Evolutionary conservation across 129 eudicot species (phyloP).

Genomic region (Glebionis coronaria): DNA sequence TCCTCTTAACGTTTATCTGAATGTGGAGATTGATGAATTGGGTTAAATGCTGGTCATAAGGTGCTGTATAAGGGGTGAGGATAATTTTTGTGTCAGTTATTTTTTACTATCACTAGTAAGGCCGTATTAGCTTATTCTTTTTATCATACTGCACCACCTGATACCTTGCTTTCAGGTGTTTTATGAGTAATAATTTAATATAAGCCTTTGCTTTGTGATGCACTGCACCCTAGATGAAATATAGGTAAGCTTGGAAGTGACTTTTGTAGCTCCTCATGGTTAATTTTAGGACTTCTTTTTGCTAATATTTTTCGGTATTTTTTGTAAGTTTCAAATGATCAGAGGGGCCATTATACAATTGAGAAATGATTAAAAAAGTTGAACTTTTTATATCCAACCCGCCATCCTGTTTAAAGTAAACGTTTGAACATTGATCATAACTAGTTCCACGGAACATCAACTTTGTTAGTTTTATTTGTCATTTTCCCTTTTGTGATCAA

Average conservation of each 20-base stretch:
- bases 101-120: too few species aligned
- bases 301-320: neutral
- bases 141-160: neutral
- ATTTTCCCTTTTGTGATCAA: neutral
- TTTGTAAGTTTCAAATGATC: constrained; percentile 4
- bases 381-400: neutral
- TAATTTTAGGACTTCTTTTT: too few species aligned
- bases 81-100: too few species aligned
- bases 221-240: neutral
- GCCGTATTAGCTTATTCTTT: neutral
- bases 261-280: too few species aligned
- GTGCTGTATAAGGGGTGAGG: too few species aligned
- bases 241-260: neutral
- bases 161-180: neutral
- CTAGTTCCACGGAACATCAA: neutral
- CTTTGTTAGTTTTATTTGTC: neutral
- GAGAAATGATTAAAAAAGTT: neutral
- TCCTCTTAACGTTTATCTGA: constrained; percentile 2
- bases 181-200: neutral
- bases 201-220: neutral
- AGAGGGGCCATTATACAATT: neutral
- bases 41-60: neutral
- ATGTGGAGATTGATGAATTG: neutral
- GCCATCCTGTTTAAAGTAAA: neutral
- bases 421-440: neutral